Evolutionary conservation across 768 basidiomycete species (phyloP), one percentile per base, ranked within the genome.

Genomic region (Mycena maculata): DNA sequence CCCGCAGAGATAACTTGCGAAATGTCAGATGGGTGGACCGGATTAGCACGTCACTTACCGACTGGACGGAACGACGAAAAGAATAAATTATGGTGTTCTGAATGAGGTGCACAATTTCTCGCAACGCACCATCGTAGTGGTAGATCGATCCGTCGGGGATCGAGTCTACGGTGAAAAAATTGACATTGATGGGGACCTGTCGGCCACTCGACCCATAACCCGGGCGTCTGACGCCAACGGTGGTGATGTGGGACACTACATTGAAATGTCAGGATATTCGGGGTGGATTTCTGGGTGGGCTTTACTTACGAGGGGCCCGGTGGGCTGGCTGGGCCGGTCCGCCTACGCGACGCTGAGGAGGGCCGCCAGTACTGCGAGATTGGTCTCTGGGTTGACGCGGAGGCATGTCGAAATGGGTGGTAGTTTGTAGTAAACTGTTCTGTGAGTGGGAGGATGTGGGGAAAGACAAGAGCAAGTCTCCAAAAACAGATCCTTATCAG

Each of bases 81-180:
- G 30, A 41, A 49, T 15, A 27, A 18, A 10, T 12, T 8, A 15
- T 22, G 5, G 7, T 13, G 27, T 13, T 3, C 49, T 16, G 20
- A 30, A 33, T 15, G 5, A 38, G 25, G 36, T 33, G 31, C 13
- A 22, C 87, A 60, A n/a, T n/a, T n/a, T n/a, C n/a, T n/a, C n/a
- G n/a, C n/a, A n/a, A n/a, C n/a, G n/a, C 67, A 89, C 90, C 88
- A 72, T 93, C 92, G 68, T 93, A 93, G 60, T 93, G 92, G 57
- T 86, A 83, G n/a, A 93, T 90, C 4, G 83, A 83, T 0, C 73
- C 76, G 15, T 89, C 81, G 0, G 89, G 85, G 2, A 90, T 82
- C 0, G n/a, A n/a, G n/a, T 77, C 76, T 4, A 83, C 80, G 15
- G 74, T 72, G 69, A 90, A 92, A 33, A 88, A 84, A 74, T 91